Evolutionary conservation across 768 basidiomycete genomes (phyloP).

Genomic region (Amanita brunnescens): DNA sequence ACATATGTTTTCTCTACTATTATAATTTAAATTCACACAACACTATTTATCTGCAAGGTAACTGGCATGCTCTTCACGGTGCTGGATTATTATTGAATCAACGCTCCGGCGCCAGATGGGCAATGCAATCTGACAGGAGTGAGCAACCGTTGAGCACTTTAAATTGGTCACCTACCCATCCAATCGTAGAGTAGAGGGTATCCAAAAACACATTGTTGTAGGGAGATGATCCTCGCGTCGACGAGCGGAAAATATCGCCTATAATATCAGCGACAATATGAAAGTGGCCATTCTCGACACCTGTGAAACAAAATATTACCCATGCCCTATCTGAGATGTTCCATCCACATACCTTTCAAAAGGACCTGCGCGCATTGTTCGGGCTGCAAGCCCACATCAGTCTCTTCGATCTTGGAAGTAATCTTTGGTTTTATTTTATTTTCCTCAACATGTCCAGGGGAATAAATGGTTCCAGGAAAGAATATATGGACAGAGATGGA

Average conservation of each 20-base stretch:
- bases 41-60: slow-evolving; percentile 25
- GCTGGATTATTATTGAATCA: slow-evolving; percentile 36
- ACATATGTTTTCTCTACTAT: slow-evolving; percentile 23
- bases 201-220: slow-evolving; percentile 56
- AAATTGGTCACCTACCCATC: slow-evolving; percentile 29
- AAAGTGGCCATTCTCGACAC: slow-evolving; percentile 58
- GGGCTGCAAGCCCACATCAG: slow-evolving; percentile 54
- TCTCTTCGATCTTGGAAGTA: slow-evolving; percentile 66
- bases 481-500: slow-evolving; percentile 72
- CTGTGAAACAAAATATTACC: slow-evolving; percentile 23
- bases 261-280: slow-evolving; percentile 73
- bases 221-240: slow-evolving; percentile 56
- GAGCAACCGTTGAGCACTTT: not conserved
- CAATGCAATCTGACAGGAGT: slow-evolving; percentile 32
- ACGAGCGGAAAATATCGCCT: slow-evolving; percentile 57
- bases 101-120: slow-evolving; percentile 46
- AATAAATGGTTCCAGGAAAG: slow-evolving; percentile 76
- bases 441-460: slow-evolving; percentile 70
- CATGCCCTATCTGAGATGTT: not conserved
- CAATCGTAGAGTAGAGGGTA: slow-evolving; percentile 33
- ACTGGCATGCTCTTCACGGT: slow-evolving; percentile 36
- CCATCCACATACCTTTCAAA: slow-evolving; percentile 41
- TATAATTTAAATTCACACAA: too few species aligned
- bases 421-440: slow-evolving; percentile 71
- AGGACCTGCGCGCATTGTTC: slow-evolving; percentile 55